These are phyloP conservation scores for Yamadazyma phyllophila DNA, from an alignment of 805 yeast species.

Conservation along the genomic window DNA sequence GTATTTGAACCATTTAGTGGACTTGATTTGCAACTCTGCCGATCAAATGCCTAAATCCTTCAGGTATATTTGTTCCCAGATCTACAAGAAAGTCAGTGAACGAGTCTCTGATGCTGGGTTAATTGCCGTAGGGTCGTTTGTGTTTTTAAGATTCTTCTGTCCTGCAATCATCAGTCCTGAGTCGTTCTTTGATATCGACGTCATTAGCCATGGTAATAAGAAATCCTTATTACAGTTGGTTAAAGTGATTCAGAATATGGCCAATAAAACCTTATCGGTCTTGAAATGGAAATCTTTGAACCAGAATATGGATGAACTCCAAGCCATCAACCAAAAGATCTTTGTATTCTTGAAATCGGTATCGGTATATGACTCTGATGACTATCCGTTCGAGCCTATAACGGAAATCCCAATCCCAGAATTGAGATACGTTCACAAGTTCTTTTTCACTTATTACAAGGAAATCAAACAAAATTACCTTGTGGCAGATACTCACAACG, in stretches of 20 bases:
- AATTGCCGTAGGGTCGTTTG: constrained; percentile 80
- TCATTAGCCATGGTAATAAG: constrained; percentile 39
- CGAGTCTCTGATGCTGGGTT: constrained; percentile 60
- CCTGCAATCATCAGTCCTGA: constrained; percentile 93
- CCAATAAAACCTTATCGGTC: constrained; percentile 70
- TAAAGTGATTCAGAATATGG: constrained; percentile 80
- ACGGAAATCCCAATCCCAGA: constrained; percentile 33
- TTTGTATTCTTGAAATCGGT: constrained; percentile 26
- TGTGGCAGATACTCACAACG: constrained; percentile 18
- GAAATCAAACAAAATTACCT: constrained; percentile 31
- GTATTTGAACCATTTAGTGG: constrained; percentile 56
- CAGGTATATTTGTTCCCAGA: constrained; percentile 65
- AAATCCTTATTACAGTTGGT: constrained; percentile 77
- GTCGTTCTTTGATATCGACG: constrained; percentile 38
- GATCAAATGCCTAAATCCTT: constrained; percentile 67
- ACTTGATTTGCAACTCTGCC: constrained; percentile 55
- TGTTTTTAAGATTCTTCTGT: constrained; percentile 80
- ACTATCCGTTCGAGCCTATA: constrained; percentile 26
- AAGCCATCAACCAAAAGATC: constrained; percentile 26
- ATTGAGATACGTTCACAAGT: constrained; percentile 40
- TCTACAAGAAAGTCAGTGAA: constrained; percentile 53
- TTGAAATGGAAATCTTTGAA: constrained; percentile 62
- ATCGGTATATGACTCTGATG: constrained; percentile 17
- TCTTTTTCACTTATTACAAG: constrained; percentile 32
- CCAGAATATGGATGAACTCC: constrained; percentile 38